These are phyloP conservation scores for Mycena sanguinolenta DNA, from an alignment of 768 basidiomycete species.

Conservation along the genomic window DNA sequence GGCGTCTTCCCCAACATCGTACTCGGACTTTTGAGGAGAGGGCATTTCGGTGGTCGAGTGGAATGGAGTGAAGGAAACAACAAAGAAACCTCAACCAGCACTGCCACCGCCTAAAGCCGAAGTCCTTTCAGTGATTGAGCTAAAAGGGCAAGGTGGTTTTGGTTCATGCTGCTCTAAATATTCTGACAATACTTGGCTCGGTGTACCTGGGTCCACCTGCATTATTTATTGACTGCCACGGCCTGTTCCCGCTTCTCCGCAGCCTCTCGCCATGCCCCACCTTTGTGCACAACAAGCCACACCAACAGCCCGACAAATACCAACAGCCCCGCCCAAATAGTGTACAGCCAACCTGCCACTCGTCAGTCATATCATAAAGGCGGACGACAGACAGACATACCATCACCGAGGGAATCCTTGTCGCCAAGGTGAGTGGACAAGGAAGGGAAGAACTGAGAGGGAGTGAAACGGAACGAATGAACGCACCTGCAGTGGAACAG, in stretches of 20 bases:
- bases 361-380: background rate
- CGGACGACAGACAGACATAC: constrained; percentile 46
- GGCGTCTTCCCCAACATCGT: constrained; percentile 8
- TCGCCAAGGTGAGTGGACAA: background rate
- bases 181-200: too few species aligned
- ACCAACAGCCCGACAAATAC: constrained; percentile 66
- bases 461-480: background rate
- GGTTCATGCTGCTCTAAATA: too few species aligned
- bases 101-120: too few species aligned
- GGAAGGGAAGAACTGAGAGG: background rate
- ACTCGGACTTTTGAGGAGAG: background rate
- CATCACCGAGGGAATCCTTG: constrained; percentile 82
- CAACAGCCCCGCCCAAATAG: constrained; percentile 68
- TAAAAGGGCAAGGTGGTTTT: too few species aligned
- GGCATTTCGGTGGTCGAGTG: background rate
- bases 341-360: constrained; percentile 71
- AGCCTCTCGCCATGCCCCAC: constrained; percentile 67
- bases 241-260: constrained; percentile 59
- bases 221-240: background rate
- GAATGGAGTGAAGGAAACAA: too few species aligned
- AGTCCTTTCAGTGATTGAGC: too few species aligned
- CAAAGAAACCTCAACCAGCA: too few species aligned
- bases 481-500: constrained; percentile 77
- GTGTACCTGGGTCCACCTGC: background rate
- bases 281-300: constrained; percentile 72